Percentiles rank a stretch among this genome's conserved stretches.
These are phyloP conservation scores for Excoecaria agallocha DNA, from an alignment of 345 rosid species.

Conservation along the genomic window DNA sequence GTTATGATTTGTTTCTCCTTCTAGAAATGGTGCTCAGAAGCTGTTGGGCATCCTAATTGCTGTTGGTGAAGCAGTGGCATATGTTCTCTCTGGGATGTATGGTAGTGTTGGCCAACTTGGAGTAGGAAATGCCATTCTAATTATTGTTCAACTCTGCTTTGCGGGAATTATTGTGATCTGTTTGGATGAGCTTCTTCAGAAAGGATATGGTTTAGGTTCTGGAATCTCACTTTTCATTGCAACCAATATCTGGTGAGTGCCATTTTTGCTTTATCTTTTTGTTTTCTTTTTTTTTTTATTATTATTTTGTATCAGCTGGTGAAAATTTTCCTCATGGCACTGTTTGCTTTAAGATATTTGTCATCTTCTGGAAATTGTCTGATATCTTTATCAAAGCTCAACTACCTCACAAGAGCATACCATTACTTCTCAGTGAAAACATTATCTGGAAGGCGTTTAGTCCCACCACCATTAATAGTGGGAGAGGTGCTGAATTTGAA, in stretches of 20 bases:
- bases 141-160: conserved; percentile 40
- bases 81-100: conserved; percentile 67
- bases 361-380: neutral
- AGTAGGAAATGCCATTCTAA: conserved; percentile 57
- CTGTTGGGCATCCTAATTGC: conserved; percentile 65
- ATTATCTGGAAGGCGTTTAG: conserved; percentile 90
- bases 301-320: neutral
- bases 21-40: conserved; percentile 46
- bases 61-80: conserved; percentile 44
- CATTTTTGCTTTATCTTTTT: neutral
- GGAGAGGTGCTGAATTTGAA: conserved; percentile 90
- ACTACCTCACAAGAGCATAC: neutral
- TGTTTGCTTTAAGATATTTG: neutral
- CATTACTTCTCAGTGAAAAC: conserved; percentile 53
- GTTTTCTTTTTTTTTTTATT: neutral
- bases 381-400: neutral
- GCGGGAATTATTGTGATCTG: conserved; percentile 42
- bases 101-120: conserved; percentile 62
- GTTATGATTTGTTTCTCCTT: conserved; percentile 10
- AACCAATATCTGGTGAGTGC: conserved; percentile 60
- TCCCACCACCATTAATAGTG: conserved; percentile 87
- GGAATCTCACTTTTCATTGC: conserved; percentile 69
- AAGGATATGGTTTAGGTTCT: conserved; percentile 23
- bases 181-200: conserved; percentile 10
- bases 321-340: neutral